Evolutionary conservation across 2,329 filamentous ascomycete genomes (phyloP), one percentile per base, ranked within the genome.

Genomic region (Stagonosporopsis chrysanthemi): DNA sequence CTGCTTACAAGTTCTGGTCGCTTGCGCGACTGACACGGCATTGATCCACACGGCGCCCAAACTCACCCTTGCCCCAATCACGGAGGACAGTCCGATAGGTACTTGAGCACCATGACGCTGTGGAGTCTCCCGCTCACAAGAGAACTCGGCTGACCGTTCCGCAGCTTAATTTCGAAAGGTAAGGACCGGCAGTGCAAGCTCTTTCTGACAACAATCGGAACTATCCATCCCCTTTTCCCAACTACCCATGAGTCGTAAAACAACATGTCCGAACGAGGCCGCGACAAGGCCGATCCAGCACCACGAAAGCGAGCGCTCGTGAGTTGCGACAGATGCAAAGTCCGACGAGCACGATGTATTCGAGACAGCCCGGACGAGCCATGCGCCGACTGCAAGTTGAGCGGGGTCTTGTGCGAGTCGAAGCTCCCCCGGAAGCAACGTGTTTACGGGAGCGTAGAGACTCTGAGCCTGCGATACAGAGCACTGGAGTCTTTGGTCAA

Each of bases 381-480:
- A 50, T 80, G 78, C 56, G 74, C 77, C 40, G 73, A 74, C 52
- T 81, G 79, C 58, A 62, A 73, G 45, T 68, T 76, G 44, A 73
- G 70, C 23, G 75, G 74, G 8, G 75, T 78, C 24, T 64, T 67
- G 31, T 81, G 79, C 63, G 75, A 80, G 60, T 79, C 74, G 7
- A 80, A 77, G 11, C 66, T 80, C 33, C 79, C 79, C 6, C 74
- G 79, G 23, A 80, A 80, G 60, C 77, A 79, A 36, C 68, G 79
- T 31, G 77, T 80, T 11, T 80, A 81, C 52, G 79, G 79, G 15
- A 80, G 78, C 55, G 76, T 80, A 6, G 79, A 81, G 58, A 79
- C 78, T n/a, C 66, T 80, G 40, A 79, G 78, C 44, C 67, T 77
- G 28, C 71, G 78, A 26, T 81, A 78, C 57, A 70, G 79, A 40